A percentile compares a stretch with the other conserved stretches of the same genome.
Conservation (phyloP, 2,329 filamentous ascomycete genomes). For the Knufia petricola region DNA sequence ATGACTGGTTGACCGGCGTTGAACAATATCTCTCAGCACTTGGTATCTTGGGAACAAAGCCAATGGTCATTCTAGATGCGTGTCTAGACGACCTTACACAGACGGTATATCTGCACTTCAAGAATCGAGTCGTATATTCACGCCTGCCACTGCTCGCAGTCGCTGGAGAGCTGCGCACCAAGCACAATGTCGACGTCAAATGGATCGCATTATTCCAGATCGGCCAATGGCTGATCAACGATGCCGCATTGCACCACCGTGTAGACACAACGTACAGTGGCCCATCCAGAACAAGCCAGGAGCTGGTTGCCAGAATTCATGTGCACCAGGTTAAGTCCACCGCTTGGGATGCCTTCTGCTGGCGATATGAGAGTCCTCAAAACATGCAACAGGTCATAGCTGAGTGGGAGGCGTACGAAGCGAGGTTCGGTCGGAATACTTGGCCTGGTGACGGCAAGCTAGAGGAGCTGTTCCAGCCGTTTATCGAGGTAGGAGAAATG, state of each 20-base stretch:
- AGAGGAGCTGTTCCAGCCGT: not conserved
- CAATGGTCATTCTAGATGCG: not conserved
- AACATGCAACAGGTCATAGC: not conserved
- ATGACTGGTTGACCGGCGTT: constrained; percentile 14
- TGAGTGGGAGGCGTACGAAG: not conserved
- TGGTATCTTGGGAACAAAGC: not conserved
- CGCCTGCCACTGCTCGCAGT: not conserved
- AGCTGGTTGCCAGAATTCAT: not conserved
- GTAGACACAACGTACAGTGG: not conserved
- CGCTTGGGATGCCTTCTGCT: not conserved
- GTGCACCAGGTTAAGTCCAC: not conserved
- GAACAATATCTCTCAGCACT: not conserved
- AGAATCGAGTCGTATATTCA: not conserved
- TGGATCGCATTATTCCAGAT: not conserved
- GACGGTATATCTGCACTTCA: not conserved
- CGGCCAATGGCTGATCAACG: not conserved
- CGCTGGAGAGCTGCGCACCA: not conserved
- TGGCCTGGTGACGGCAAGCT: constrained; percentile 1
- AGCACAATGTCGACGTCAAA: not conserved
- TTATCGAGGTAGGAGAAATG: not conserved
- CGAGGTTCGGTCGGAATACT: not conserved
- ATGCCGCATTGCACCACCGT: not conserved
- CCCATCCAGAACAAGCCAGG: not conserved
- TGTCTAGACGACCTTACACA: not conserved
- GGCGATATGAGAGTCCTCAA: not conserved